A percentile compares a stretch with the other conserved stretches of the same genome.
phyloP scores from a whole-genome alignment of 306 rosid species.

The Senna tora region DNA sequence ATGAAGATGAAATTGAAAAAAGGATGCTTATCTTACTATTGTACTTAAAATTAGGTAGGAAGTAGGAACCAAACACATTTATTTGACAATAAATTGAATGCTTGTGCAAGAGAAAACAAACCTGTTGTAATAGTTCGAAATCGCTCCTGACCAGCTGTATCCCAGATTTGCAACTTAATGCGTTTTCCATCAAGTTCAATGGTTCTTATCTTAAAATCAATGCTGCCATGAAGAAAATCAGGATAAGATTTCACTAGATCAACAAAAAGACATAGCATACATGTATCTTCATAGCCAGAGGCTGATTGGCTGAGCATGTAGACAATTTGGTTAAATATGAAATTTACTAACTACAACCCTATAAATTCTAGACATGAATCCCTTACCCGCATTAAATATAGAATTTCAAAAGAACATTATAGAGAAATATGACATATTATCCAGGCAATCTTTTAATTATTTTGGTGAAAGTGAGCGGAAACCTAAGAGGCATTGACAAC shows the following conservation, averaged over 20 bases:
- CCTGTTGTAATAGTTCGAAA: conserved; percentile 84
- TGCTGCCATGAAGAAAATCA: conserved; percentile 45
- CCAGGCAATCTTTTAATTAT: not conserved
- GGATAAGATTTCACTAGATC: conserved; percentile 9
- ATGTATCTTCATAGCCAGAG: not conserved
- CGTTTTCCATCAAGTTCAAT: conserved; percentile 76
- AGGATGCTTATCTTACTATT: not conserved
- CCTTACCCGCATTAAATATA: not conserved
- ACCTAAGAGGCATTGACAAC: not conserved
- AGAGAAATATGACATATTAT: no score
- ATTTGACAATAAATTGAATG: conserved; percentile 4
- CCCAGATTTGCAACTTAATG: conserved; percentile 81
- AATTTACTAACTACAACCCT: conserved; percentile 19
- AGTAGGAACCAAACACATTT: not conserved
- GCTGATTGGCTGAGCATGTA: not conserved
- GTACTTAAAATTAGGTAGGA: not conserved
- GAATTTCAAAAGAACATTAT: no score
- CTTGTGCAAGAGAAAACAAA: conserved; percentile 31
- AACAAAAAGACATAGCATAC: conserved; percentile 5
- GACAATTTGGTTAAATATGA: not conserved
- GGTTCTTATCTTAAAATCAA: conserved; percentile 86
- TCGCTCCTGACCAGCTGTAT: conserved; percentile 86
- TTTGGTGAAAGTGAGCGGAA: not conserved
- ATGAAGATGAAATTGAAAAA: not conserved
- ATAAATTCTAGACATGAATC: conserved; percentile 5